These are phyloP conservation scores for Kurtzmaniella cleridarum DNA, from an alignment of 805 yeast genomes.

Conservation along the genomic window DNA sequence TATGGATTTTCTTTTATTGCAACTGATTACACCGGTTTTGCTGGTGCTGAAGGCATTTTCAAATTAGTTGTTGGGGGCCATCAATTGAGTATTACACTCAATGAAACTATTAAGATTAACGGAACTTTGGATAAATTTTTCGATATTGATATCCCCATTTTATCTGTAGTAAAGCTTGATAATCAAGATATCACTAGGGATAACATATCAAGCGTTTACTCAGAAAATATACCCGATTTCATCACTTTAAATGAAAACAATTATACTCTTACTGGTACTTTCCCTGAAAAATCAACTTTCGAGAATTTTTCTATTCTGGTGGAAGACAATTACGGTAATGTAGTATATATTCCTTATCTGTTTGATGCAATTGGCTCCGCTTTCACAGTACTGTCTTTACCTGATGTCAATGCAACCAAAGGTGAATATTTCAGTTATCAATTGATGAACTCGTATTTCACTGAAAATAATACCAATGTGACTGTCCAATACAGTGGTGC, in stretches of 20 bases:
- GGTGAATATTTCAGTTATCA: slow-evolving; percentile 56
- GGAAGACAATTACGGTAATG: slow-evolving; percentile 55
- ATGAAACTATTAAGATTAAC: slow-evolving; percentile 53
- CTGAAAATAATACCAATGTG: slow-evolving; percentile 48
- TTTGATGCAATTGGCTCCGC: slow-evolving; percentile 50
- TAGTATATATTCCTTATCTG: slow-evolving; percentile 52
- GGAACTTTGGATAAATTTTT: slow-evolving; percentile 61
- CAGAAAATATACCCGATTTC: slow-evolving; percentile 57
- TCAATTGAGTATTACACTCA: slow-evolving; percentile 61
- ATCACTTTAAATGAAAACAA: slow-evolving; percentile 36
- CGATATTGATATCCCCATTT: slow-evolving; percentile 52
- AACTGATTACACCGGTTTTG: slow-evolving; percentile 67
- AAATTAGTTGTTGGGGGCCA: slow-evolving; percentile 84
- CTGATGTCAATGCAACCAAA: slow-evolving; percentile 63
- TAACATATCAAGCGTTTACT: slow-evolving; percentile 53
- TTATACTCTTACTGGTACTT: slow-evolving; percentile 46
- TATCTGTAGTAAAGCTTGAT: slow-evolving; percentile 61
- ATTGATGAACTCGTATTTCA: slow-evolving; percentile 51
- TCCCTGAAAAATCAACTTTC: slow-evolving; percentile 42
- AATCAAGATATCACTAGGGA: slow-evolving; percentile 39
- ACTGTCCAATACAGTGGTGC: slow-evolving; percentile 37
- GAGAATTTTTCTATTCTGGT: slow-evolving; percentile 51
- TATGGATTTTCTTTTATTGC: slow-evolving; percentile 73
- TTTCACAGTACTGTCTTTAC: slow-evolving; percentile 49
- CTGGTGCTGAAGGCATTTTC: slow-evolving; percentile 68